phyloP scores from a whole-genome alignment of 768 basidiomycete species.

The Tephrocybe sp. region DNA sequence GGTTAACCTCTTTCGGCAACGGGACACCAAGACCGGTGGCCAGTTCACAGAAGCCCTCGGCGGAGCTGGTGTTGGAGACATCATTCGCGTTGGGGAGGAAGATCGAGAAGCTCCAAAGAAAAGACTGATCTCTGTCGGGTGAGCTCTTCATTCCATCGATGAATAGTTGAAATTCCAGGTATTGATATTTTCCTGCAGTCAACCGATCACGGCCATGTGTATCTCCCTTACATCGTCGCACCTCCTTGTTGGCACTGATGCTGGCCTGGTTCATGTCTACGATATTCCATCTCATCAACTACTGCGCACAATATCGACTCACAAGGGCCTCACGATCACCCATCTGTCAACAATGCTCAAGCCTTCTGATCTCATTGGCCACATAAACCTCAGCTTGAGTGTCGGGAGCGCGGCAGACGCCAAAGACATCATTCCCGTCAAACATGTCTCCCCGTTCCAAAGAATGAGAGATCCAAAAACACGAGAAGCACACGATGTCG shows the following conservation, averaged over 20 bases:
- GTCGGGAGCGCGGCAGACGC: conserved; percentile 36
- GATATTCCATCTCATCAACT: conserved; percentile 90
- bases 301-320: conserved; percentile 74
- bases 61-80: conserved; percentile 66
- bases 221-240: conserved; percentile 77
- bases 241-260: conserved; percentile 77
- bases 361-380: conserved; percentile 84
- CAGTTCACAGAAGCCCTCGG: conserved; percentile 66
- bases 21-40: conserved; percentile 50
- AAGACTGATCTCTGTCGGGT: conserved; percentile 74
- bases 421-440: conserved; percentile 63
- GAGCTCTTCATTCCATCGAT: conserved; percentile 18
- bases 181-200: conserved; percentile 37
- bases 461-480: conserved; percentile 65
- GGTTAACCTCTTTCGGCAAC: conserved; percentile 72
- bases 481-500: conserved; percentile 68
- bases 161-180: not conserved
- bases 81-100: conserved; percentile 66
- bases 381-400: conserved; percentile 56
- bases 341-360: conserved; percentile 76
- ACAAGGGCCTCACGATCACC: conserved; percentile 67
- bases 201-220: conserved; percentile 67
- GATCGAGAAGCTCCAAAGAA: conserved; percentile 44
- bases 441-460: conserved; percentile 68
- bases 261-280: conserved; percentile 75